Conservation (phyloP, 202 grass and related monocot species). For the Panicum virgatum region DNA sequence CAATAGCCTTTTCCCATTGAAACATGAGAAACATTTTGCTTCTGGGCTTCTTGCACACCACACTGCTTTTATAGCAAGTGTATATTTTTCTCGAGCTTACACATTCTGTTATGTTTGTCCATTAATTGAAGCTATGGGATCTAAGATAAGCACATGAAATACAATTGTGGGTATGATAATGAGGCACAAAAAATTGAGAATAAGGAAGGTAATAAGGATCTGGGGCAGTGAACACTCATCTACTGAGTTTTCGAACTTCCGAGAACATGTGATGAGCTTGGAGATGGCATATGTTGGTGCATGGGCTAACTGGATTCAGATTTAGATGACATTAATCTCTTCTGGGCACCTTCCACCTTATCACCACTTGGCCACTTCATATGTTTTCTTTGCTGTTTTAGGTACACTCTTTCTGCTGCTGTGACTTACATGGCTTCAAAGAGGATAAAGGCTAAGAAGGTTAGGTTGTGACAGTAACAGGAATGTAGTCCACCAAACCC, state of each 20-base stretch:
- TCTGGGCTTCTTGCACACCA: neutral
- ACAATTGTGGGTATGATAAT: neutral
- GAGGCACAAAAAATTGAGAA: no score
- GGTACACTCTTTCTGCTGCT: constrained; percentile 94
- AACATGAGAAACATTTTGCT: no score
- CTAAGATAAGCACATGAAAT: neutral
- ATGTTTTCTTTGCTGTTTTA: constrained; percentile 44
- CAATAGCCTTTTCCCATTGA: neutral
- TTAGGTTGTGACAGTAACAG: constrained; percentile 54
- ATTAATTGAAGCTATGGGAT: neutral
- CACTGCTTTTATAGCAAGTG: neutral
- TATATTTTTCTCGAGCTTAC: neutral
- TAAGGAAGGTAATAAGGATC: neutral
- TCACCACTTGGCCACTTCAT: constrained; percentile 10
- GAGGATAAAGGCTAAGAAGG: constrained; percentile 74
- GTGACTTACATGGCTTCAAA: constrained; percentile 82
- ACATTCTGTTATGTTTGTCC: neutral
- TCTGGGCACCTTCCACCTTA: neutral
- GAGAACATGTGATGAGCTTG: neutral
- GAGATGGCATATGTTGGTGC: neutral
- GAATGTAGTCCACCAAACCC: neutral
- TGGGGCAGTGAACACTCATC: neutral
- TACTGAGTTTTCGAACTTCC: neutral
- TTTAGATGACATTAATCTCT: neutral
- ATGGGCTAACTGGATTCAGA: neutral